Conservation (phyloP, 2,329 filamentous ascomycete genomes). For the Trichothecium sympodiale region DNA sequence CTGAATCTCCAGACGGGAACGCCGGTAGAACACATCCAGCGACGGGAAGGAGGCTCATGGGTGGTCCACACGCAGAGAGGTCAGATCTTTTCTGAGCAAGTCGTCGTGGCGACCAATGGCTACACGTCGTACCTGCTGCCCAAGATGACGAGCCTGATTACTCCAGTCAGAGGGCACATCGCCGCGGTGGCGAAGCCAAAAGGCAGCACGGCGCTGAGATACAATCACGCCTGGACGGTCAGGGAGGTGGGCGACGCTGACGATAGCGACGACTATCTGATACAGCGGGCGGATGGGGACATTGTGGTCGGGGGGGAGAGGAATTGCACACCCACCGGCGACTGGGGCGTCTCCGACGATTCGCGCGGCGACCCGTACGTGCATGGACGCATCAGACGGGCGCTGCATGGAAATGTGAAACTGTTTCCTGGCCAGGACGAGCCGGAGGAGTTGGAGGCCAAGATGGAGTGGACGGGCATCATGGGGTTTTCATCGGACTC, state of each 20-base stretch:
- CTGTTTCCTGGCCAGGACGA: conserved; percentile 23
- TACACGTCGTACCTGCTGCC: conserved; percentile 72
- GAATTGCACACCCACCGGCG: conserved; percentile 33
- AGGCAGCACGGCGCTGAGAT: conserved; percentile 27
- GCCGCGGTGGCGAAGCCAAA: conserved; percentile 50
- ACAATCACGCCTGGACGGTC: conserved; percentile 54
- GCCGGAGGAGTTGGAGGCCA: conserved; percentile 33
- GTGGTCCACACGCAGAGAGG: conserved; percentile 53
- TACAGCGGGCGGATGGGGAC: conserved; percentile 52
- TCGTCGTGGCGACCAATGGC: conserved; percentile 73
- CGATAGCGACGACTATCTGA: conserved; percentile 59
- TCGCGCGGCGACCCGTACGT: conserved; percentile 40
- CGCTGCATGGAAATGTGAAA: conserved; percentile 30
- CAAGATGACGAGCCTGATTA: conserved; percentile 56
- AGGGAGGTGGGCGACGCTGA: conserved; percentile 11
- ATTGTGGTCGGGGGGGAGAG: conserved; percentile 65
- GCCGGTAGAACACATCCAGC: conserved; percentile 42
- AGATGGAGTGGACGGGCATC: conserved; percentile 67
- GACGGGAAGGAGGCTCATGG: conserved; percentile 32
- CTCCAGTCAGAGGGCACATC: conserved; percentile 69
- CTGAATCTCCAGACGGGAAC: conserved; percentile 71
- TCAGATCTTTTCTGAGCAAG: conserved; percentile 45
- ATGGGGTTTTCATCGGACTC: conserved; percentile 66
- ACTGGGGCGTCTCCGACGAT: conserved; percentile 48
- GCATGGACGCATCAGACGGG: conserved; percentile 40